These are phyloP conservation scores for Epichloe glyceriae DNA, from an alignment of 2,329 filamentous ascomycete species.

Conservation along the genomic window DNA sequence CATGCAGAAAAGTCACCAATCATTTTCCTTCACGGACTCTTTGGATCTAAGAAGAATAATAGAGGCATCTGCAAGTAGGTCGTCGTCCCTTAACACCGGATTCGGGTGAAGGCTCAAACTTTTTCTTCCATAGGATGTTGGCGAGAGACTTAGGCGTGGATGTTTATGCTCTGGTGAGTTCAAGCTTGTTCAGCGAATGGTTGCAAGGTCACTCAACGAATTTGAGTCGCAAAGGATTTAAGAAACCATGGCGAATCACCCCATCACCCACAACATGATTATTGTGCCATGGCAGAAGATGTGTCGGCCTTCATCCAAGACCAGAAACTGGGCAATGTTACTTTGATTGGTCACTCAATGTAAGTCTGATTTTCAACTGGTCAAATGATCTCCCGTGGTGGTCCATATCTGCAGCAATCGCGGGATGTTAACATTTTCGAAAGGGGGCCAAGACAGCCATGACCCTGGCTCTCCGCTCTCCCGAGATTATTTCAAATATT, in stretches of 20 bases:
- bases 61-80: constrained; percentile 85
- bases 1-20: constrained; percentile 46
- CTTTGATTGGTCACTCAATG: constrained; percentile 92
- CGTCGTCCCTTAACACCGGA: background rate
- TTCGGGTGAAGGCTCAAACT: background rate
- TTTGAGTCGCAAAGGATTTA: constrained; percentile 48
- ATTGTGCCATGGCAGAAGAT: constrained; percentile 69
- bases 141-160: constrained; percentile 68
- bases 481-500: constrained; percentile 54
- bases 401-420: background rate
- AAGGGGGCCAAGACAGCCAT: constrained; percentile 90
- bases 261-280: constrained; percentile 65
- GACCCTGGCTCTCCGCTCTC: constrained; percentile 63
- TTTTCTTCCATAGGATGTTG: constrained; percentile 44
- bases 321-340: constrained; percentile 55
- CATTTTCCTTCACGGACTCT: constrained; percentile 82
- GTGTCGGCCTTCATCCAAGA: constrained; percentile 64
- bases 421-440: background rate
- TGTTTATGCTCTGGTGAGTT: constrained; percentile 65
- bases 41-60: constrained; percentile 93
- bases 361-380: constrained; percentile 22
- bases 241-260: constrained; percentile 89
- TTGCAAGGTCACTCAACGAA: background rate
- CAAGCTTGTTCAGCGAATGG: background rate
- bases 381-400: background rate